Conservation (phyloP, 2,329 filamentous ascomycete genomes). For the Gnomoniopsis smithogilvyi region DNA sequence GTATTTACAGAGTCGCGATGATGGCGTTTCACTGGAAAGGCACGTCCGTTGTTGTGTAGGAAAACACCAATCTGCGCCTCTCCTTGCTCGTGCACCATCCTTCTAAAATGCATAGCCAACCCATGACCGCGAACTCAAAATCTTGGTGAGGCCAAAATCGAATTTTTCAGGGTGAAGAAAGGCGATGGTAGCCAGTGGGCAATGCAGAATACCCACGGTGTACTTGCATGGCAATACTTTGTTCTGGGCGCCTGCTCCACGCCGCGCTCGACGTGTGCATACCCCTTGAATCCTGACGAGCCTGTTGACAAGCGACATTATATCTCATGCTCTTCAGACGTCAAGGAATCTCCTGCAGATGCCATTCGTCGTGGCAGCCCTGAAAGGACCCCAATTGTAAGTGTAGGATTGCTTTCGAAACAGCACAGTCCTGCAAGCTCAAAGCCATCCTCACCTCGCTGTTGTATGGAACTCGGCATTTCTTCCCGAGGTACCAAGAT, state of each 20-base stretch:
- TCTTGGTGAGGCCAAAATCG: neutral
- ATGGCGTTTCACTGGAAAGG: neutral
- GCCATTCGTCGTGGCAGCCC: neutral
- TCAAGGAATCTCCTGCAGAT: neutral
- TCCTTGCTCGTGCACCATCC: neutral
- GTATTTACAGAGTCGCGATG: neutral
- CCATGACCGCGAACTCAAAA: neutral
- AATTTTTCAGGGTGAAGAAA: neutral
- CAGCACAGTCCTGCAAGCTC: neutral
- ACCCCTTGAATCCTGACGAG: neutral
- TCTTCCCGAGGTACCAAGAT: neutral
- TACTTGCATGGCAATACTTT: neutral
- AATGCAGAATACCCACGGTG: neutral
- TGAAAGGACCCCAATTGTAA: neutral
- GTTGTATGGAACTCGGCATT: neutral
- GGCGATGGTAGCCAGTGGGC: neutral
- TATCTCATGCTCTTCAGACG: neutral
- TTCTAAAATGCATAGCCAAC: neutral
- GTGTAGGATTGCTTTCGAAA: conserved; percentile 5
- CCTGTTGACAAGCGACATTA: neutral
- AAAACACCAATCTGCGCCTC: neutral
- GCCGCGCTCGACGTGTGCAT: neutral
- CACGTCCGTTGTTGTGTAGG: neutral
- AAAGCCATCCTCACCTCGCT: neutral
- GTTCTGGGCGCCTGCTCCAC: neutral